A percentile compares a stretch with the other conserved stretches of the same genome.
These are phyloP conservation scores for Daldinia sp. DNA, from an alignment of 2,329 filamentous ascomycete genomes.

Conservation along the genomic window DNA sequence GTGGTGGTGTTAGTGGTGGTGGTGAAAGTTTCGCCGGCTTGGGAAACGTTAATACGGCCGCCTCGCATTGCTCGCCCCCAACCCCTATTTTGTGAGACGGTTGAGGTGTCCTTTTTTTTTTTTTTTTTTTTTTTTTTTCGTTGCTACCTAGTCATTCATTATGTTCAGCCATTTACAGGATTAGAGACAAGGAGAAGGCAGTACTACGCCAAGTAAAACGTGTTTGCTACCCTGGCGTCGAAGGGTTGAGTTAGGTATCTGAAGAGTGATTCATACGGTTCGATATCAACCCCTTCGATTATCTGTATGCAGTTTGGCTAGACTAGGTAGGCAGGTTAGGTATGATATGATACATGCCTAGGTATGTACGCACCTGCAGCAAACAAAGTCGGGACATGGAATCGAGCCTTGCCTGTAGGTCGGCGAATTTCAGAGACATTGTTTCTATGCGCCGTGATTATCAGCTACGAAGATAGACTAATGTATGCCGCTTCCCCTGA, in stretches of 20 bases:
- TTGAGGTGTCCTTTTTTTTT: too few relatives aligned
- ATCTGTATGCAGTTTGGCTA: too few relatives aligned
- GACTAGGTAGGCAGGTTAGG: background rate
- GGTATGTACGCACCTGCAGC: background rate
- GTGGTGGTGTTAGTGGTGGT: too few relatives aligned
- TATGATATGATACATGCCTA: background rate
- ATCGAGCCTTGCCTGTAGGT: background rate
- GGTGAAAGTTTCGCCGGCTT: too few relatives aligned
- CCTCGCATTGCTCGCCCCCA: background rate
- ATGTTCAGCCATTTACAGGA: background rate
- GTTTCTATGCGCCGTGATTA: background rate
- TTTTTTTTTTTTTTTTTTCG: too few relatives aligned
- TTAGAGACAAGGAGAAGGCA: background rate
- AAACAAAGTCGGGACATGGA: background rate
- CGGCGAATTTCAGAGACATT: background rate
- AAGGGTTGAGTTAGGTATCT: background rate
- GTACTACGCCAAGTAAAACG: conserved; percentile 26
- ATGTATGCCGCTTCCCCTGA: conserved; percentile 13
- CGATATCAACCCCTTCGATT: too few relatives aligned
- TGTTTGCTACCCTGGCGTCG: conserved; percentile 19
- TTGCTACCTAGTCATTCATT: too few relatives aligned
- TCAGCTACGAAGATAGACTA: too few relatives aligned
- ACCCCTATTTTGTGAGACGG: background rate
- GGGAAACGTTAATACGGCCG: too few relatives aligned
- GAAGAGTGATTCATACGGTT: background rate